Evolutionary conservation across 805 yeast genomes (phyloP), one percentile per base, ranked within the genome.

Genomic region (Wickerhamomyces chaumierensis): DNA sequence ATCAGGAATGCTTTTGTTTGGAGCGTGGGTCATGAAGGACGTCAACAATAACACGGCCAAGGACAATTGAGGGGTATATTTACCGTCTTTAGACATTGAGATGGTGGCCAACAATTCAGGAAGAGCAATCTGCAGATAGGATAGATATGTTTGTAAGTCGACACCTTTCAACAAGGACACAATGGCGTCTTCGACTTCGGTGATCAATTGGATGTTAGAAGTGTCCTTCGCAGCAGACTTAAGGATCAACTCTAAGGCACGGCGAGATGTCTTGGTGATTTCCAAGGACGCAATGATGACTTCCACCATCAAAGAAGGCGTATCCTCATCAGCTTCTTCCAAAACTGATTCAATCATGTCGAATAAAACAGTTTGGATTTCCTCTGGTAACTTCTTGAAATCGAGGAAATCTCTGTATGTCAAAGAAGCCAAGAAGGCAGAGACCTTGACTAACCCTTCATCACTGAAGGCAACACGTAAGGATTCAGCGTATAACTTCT

Each of bases 291-390:
- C 65, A 1, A 77, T 66, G n/a, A 83, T 57, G 0, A 81, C 71
- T 53, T 87, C 95, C 12, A 83, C 67, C 33, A 88, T 57, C 35
- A 81, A 66, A 1, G 87, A 73, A 28, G 82, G 75, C 0, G 95
- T 72, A 49, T 88, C 97, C 35, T 85, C 95, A 34, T 77, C 82
- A 0, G 92, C 72, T 1, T 74, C 80, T 2, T 68, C 71, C 3
- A 70, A 52, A 9, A 90, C 14, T 11, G 37, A 17, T 3, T 35
- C 28, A n/a, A 48, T 41, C n/a, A 48, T 44, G 2, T 56, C 29
- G 8, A 72, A 51, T 11, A 64, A 45, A 3, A 45, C 44, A 6
- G 42, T 28, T 23, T 48, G 46, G 36, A 57, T 51, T 5, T 59
- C 48, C 18, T 50, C 55, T 2, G 40, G 35, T 3, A 42, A 18